Evolutionary conservation across 2,329 filamentous ascomycete genomes (phyloP).

Genomic region (Penicillium glabrum): DNA sequence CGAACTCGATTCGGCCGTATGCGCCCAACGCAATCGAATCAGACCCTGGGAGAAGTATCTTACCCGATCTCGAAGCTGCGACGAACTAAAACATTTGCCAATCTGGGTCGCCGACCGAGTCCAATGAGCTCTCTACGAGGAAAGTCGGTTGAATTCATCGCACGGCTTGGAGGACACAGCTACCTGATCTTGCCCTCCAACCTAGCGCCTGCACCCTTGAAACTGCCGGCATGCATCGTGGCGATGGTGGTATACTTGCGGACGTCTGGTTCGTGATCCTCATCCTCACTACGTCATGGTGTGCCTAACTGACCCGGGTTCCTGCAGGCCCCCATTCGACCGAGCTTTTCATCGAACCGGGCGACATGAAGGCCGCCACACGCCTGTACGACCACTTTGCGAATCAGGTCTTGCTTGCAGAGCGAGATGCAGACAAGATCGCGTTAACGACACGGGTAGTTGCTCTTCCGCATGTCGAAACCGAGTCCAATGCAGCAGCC

Average conservation of each 20-base stretch:
- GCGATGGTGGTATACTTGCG: slow-evolving; percentile 40
- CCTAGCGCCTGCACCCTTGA: slow-evolving; percentile 39
- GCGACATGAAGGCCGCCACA: slow-evolving; percentile 34
- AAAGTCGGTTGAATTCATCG: slow-evolving; percentile 40
- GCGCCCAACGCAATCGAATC: slow-evolving; percentile 36
- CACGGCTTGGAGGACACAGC: slow-evolving; percentile 45
- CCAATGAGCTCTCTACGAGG: slow-evolving; percentile 37
- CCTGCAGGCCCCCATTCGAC: slow-evolving; percentile 25
- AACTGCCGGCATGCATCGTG: slow-evolving; percentile 46
- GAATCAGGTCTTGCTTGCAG: slow-evolving; percentile 36
- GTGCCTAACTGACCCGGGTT: slow-evolving; percentile 10
- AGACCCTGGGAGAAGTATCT: slow-evolving; percentile 24
- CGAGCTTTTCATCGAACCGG: slow-evolving; percentile 36
- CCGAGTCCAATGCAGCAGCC: slow-evolving; percentile 18
- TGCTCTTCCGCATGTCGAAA: slow-evolving; percentile 28
- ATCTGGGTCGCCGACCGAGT: slow-evolving; percentile 25
- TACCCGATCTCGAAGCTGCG: slow-evolving; percentile 28
- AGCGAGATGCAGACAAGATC: slow-evolving; percentile 34
- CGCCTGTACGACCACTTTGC: slow-evolving; percentile 44
- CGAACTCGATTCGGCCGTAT: slow-evolving; percentile 28
- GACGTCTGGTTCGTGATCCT: slow-evolving; percentile 12
- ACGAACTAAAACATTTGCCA: slow-evolving; percentile 42
- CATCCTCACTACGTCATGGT: neutral
- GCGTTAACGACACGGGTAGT: slow-evolving; percentile 35
- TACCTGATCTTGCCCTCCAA: slow-evolving; percentile 37